Conservation (phyloP, 2,329 filamentous ascomycete species). For the Cladophialophora bantiana region DNA sequence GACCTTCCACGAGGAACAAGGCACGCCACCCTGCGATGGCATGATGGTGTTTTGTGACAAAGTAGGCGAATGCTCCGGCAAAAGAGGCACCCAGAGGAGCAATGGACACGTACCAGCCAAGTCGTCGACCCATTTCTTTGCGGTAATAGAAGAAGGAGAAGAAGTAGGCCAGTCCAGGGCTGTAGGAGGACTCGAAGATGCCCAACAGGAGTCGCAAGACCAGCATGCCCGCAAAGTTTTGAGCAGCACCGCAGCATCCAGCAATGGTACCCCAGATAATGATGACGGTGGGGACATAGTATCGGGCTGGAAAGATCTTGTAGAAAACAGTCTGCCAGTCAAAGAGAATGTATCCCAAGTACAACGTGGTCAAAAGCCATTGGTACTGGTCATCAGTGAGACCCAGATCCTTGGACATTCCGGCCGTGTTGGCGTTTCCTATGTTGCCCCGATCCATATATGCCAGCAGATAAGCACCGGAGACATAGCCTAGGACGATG, state of each 20-base stretch:
- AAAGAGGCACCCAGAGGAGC: slow-evolving; percentile 80
- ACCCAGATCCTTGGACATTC: slow-evolving; percentile 60
- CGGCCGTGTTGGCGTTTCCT: slow-evolving; percentile 67
- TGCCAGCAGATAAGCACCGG: slow-evolving; percentile 71
- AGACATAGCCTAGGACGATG: slow-evolving; percentile 65
- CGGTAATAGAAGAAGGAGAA: slow-evolving; percentile 67
- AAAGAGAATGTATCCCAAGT: slow-evolving; percentile 68
- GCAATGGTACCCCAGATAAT: slow-evolving; percentile 51
- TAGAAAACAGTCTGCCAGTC: slow-evolving; percentile 73
- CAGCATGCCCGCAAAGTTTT: slow-evolving; percentile 52
- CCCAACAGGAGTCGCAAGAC: slow-evolving; percentile 52
- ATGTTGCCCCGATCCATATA: slow-evolving; percentile 82
- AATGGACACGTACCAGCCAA: slow-evolving; percentile 61
- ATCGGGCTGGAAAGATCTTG: slow-evolving; percentile 64
- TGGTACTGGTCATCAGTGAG: slow-evolving; percentile 63
- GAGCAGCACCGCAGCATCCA: slow-evolving; percentile 46
- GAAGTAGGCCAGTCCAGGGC: slow-evolving; percentile 57
- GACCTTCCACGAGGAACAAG: slow-evolving; percentile 82
- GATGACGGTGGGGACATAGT: slow-evolving; percentile 51
- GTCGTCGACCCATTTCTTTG: slow-evolving; percentile 62
- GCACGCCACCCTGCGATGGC: slow-evolving; percentile 83
- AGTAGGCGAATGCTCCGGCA: slow-evolving; percentile 71
- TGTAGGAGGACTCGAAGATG: slow-evolving; percentile 47
- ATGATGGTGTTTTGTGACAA: slow-evolving; percentile 66
- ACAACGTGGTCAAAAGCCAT: slow-evolving; percentile 68